These are phyloP conservation scores for Catunica adiposa DNA, from an alignment of 2,329 filamentous ascomycete genomes.

Conservation along the genomic window DNA sequence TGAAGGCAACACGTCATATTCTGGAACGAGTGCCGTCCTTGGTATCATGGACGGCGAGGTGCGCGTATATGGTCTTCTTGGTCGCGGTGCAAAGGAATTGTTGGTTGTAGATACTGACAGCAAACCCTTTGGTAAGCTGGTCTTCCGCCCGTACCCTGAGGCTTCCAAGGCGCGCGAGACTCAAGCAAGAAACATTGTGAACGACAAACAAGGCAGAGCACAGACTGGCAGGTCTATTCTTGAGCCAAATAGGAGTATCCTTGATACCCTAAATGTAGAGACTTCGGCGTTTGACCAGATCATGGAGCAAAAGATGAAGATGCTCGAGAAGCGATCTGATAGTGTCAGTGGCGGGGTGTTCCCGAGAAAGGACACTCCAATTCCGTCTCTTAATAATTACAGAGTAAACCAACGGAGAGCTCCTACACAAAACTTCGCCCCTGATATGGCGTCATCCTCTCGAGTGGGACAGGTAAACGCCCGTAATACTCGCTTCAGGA, in stretches of 20 bases:
- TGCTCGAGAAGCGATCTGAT: background rate
- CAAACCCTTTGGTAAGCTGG: slow-evolving; percentile 18
- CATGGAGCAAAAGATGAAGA: background rate
- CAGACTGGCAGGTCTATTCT: too few relatives aligned
- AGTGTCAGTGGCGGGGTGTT: too few relatives aligned
- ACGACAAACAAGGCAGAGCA: too few relatives aligned
- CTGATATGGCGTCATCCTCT: too few relatives aligned
- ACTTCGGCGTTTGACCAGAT: background rate
- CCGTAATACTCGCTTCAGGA: too few relatives aligned
- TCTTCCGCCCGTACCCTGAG: too few relatives aligned
- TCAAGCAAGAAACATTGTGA: background rate
- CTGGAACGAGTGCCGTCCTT: slow-evolving; percentile 57
- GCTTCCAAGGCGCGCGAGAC: background rate
- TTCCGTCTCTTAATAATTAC: too few relatives aligned
- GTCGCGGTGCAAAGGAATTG: slow-evolving; percentile 49
- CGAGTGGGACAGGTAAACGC: too few relatives aligned
- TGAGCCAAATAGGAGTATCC: too few relatives aligned
- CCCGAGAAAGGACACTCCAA: too few relatives aligned
- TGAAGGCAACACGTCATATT: slow-evolving; percentile 50
- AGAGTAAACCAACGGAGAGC: too few relatives aligned
- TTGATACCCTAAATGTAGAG: background rate
- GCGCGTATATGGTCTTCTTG: slow-evolving; percentile 51
- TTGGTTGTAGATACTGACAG: slow-evolving; percentile 47
- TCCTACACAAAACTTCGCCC: too few relatives aligned
- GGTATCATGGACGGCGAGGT: slow-evolving; percentile 49